Evolutionary conservation across 352 stramenopile species (phyloP).

Genomic region (Phytophthora boehmeriae): DNA sequence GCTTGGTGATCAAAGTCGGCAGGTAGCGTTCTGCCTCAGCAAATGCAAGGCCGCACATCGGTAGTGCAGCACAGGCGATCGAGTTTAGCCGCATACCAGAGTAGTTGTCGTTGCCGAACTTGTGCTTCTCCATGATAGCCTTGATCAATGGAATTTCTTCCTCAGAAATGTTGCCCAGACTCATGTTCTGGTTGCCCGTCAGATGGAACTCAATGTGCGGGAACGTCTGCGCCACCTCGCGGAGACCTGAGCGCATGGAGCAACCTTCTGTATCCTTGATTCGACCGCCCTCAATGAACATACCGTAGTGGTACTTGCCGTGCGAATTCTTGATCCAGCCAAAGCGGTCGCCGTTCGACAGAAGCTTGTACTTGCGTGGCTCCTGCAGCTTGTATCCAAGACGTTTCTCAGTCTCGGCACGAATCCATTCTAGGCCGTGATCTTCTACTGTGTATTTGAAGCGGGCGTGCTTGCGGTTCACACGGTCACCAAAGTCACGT

Average conservation of each 20-base stretch:
- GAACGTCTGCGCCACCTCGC: constrained; percentile 91
- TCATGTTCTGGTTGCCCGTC: constrained; percentile 96
- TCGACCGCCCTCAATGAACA: constrained; percentile 89
- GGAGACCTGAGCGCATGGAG: constrained; percentile 90
- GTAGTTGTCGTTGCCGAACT: constrained; percentile 89
- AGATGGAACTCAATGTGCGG: constrained; percentile 94
- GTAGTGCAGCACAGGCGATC: constrained; percentile 96
- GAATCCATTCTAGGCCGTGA: constrained; percentile 95
- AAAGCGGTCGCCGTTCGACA: constrained; percentile 75
- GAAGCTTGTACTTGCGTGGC: constrained; percentile 64
- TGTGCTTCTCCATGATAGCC: constrained; percentile 90
- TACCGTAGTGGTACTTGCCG: constrained; percentile 81
- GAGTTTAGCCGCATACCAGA: constrained; percentile 82
- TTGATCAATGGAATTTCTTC: constrained; percentile 93
- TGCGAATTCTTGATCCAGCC: constrained; percentile 76
- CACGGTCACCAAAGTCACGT: constrained; percentile 96
- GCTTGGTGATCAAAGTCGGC: constrained; percentile 92
- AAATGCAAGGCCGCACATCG: constrained; percentile 97
- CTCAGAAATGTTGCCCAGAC: constrained; percentile 93
- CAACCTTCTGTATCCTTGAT: constrained; percentile 93
- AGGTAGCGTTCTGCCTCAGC: constrained; percentile 96
- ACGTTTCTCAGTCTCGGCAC: constrained; percentile 93
- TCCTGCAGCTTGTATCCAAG: constrained; percentile 94
- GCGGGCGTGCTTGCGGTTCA: constrained; percentile 96
- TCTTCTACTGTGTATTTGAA: constrained; percentile 99